Evolutionary conservation across 805 yeast species (phyloP), one percentile per base, ranked within the genome.

Genomic region (Wickerhamomyces ciferrii): DNA sequence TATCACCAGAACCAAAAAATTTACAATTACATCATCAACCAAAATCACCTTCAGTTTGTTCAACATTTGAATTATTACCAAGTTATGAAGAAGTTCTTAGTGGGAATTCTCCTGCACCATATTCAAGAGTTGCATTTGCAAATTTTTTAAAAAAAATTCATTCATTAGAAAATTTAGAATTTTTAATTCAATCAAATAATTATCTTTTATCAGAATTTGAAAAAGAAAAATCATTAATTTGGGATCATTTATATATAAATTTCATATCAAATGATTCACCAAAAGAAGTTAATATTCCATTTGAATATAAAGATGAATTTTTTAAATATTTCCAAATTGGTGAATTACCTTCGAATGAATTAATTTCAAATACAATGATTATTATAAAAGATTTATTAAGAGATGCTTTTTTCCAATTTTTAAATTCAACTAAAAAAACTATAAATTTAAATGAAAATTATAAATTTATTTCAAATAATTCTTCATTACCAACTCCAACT

Each of bases 251-350:
- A 18, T 54, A 70, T 53, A 69, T 68, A 53, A 74, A 70, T 48
- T 74, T 72, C 50, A 58, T 69, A 36, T 62, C 69, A 14, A 68
- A 63, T 43, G 62, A 60, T 39, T 71, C 72, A 45, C 62, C 71
- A 39, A 74, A 70, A 38, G 64, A 60, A 41, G 56, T 59, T 9
- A 58, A 59, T 45, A 54, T 59, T n/a, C 61, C 61, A 13, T 56
- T 54, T 37, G 60, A 57, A 7, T 40, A 54, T 14, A 59, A 50
- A 27, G n/a, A 43, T 17, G 49, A 49, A 17, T 48, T 57, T 10
- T 20, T 18, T 2, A 41, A 42, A 3, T 43, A 45, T 25, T 51
- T 45, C 24, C 45, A 48, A 3, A 27, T 29, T 1, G 53, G 48
- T n/a, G 35, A 42, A 2, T 31, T 55, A 10, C 61, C 61, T 11